phyloP scores from a whole-genome alignment of 2,329 filamentous ascomycete species.

The Trichophyton mentagrophytes region DNA sequence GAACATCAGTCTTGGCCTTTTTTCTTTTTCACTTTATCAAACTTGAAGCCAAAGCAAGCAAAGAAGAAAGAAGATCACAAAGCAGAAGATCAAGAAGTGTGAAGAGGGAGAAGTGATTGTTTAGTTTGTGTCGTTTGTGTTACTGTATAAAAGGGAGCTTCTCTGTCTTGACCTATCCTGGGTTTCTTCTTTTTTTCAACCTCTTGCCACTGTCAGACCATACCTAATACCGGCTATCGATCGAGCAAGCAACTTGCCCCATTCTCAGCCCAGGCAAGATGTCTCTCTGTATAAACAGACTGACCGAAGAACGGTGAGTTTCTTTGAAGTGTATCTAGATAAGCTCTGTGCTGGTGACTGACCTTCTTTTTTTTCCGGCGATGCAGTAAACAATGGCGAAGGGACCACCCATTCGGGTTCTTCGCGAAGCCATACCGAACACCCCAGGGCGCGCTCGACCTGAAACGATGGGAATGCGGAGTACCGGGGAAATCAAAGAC shows the following conservation, averaged over 20 bases:
- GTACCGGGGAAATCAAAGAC: conserved; percentile 95
- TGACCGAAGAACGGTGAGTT: conserved; percentile 73
- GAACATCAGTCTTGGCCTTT: background rate
- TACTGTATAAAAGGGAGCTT: background rate
- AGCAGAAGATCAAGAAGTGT: background rate
- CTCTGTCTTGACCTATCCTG: background rate
- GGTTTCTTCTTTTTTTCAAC: background rate
- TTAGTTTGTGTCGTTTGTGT: background rate
- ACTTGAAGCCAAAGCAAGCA: background rate
- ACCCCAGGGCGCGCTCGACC: conserved; percentile 66
- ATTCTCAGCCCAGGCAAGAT: conserved; percentile 34
- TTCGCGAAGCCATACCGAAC: conserved; percentile 79
- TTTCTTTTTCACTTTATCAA: background rate
- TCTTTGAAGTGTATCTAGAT: background rate
- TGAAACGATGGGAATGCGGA: conserved; percentile 94
- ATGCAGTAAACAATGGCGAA: conserved; percentile 86
- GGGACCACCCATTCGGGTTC: conserved; percentile 95
- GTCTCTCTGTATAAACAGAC: conserved; percentile 77
- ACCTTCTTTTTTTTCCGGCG: background rate
- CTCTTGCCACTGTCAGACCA: background rate
- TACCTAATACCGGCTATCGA: background rate
- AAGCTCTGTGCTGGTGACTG: conserved; percentile 9
- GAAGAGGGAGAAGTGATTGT: background rate
- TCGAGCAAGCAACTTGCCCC: background rate
- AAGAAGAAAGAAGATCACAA: background rate